Conservation (phyloP, 23 red algal species). For the Gracilaria gracilis region DNA sequence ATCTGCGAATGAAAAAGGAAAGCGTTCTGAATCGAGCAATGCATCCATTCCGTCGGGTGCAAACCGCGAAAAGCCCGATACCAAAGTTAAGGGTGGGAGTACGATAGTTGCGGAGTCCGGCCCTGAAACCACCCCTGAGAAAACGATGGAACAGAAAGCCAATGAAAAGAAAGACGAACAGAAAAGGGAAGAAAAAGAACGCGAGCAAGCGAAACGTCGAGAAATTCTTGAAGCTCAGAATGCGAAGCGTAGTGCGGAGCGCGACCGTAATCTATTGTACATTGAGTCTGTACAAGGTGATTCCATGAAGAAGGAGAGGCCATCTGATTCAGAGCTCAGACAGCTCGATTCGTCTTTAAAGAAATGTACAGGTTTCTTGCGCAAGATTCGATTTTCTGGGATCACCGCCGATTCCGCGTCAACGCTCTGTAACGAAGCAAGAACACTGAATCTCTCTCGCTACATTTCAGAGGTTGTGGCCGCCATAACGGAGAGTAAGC, state of each 20-base stretch:
- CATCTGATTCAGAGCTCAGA: constrained; percentile 61
- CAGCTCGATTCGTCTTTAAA: constrained; percentile 86
- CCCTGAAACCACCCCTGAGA: neutral
- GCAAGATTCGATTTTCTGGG: constrained; percentile 73
- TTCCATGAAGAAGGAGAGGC: constrained; percentile 32
- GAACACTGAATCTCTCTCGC: constrained; percentile 73
- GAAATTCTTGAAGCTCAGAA: constrained; percentile 18
- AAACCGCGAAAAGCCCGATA: neutral
- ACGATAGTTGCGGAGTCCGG: neutral
- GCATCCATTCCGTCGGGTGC: neutral
- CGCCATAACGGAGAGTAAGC: constrained; percentile 73
- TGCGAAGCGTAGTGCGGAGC: constrained; percentile 20
- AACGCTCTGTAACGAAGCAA: constrained; percentile 63
- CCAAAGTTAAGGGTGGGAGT: neutral
- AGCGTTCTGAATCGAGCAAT: constrained; percentile 1
- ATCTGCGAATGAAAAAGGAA: constrained; percentile 1
- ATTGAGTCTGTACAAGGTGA: neutral
- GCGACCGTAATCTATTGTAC: constrained; percentile 42
- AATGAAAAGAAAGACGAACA: constrained; percentile 14
- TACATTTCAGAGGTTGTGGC: constrained; percentile 89
- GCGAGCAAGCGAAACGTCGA: constrained; percentile 31
- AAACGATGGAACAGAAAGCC: neutral
- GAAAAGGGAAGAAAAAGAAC: neutral
- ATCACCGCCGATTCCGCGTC: constrained; percentile 39
- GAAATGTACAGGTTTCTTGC: constrained; percentile 91